Evolutionary conservation across 208 protist species (phyloP).

Genomic region (Wallacemonas sp.): DNA sequence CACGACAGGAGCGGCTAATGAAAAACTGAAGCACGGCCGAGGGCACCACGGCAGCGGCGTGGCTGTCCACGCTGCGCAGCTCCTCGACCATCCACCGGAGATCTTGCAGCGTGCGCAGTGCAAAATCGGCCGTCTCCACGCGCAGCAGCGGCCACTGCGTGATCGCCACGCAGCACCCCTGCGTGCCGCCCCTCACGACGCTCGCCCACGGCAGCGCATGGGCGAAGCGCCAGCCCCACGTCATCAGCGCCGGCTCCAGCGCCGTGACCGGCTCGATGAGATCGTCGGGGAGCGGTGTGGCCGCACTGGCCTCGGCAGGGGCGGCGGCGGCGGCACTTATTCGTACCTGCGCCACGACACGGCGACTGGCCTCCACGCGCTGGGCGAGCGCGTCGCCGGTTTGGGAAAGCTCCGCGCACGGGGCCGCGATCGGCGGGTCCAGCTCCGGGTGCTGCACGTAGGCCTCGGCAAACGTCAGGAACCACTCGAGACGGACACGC

Average conservation of each 20-base stretch:
- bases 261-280: conserved; percentile 22
- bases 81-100: conserved; percentile 63
- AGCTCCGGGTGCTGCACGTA: conserved; percentile 50
- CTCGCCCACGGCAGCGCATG: no score
- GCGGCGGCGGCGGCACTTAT: background rate
- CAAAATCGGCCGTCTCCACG: conserved; percentile 48
- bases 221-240: conserved; percentile 66
- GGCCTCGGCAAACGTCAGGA: conserved; percentile 67
- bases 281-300: background rate
- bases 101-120: conserved; percentile 33
- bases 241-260: conserved; percentile 39
- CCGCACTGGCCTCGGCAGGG: background rate
- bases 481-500: conserved; percentile 72
- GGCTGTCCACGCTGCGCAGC: conserved; percentile 14
- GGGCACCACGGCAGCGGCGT: conserved; percentile 28
- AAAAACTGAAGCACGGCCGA: conserved; percentile 69
- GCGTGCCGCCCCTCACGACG: background rate
- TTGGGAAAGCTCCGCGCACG: no score
- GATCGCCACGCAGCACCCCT: conserved; percentile 22
- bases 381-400: no score
- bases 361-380: no score
- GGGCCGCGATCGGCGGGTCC: no score
- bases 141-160: conserved; percentile 52
- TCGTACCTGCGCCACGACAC: no score
- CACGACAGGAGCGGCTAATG: conserved; percentile 76